Evolutionary conservation across 2,329 filamentous ascomycete genomes (phyloP), one percentile per base, ranked within the genome.

Genomic region (Ascochyta fabae): DNA sequence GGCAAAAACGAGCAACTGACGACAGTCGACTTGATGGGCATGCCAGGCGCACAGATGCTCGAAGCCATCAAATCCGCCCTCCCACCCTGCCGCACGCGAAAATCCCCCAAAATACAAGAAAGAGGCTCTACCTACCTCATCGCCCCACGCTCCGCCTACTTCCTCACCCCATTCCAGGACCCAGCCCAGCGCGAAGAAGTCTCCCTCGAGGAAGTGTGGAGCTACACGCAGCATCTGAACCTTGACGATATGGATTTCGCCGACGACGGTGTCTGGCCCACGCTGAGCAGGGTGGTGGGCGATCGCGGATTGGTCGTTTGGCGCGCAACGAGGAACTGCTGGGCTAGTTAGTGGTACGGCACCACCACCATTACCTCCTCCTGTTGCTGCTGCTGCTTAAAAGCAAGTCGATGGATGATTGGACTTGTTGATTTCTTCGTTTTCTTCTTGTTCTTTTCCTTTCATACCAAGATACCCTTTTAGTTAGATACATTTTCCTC

Each of bases 161-260:
- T 87, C 80, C 75, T 92, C 31, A 88, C 90, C 61, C 79, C 81
- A 0, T 89, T 73, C 53, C 31, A 66, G 29, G 58, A 68, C 15
- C 40, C 49, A 1, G 45, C 43, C 5, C 42, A 50, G 8, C 49
- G 41, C 22, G 51, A 66, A 23, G 84, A 85, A 1, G 66, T 92
- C 47, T 77, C 82, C 29, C 88, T 93, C 65, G 81, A 87, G 55
- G 84, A 91, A 71, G 84, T 91, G 3, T 93, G 89, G 88, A 82
- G 83, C 56, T 82, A 90, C 66, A 78, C 75, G 42, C 80, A 81
- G 51, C 90, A 94, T 73, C 75, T 94, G 31, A 92, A 92, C 66
- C 77, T 94, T 38, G 90, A 94, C 73, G 90, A 94, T 75, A 79
- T 94, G 70, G 89, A 93, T 69, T 92, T 91, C 79, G 88, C 80